These are phyloP conservation scores for Bassia scoparia DNA, from an alignment of 148 eudicot genomes.

Conservation along the genomic window DNA sequence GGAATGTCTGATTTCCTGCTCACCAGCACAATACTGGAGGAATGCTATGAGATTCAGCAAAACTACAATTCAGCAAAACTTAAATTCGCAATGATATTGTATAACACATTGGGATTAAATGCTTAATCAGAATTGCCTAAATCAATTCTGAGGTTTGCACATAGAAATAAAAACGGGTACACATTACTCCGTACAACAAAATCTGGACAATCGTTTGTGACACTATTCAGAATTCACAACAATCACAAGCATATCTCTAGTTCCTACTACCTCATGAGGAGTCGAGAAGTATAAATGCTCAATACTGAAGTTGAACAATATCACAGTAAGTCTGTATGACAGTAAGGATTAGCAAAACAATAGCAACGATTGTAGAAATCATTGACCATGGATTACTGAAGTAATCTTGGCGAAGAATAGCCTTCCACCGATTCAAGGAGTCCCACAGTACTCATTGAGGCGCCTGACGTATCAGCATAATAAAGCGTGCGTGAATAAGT, in stretches of 20 bases:
- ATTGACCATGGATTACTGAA: conserved; percentile 43
- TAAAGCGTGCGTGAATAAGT: conserved; percentile 31
- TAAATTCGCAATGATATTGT: too few relatives aligned
- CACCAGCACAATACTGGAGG: too few relatives aligned
- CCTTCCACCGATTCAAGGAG: conserved; percentile 37
- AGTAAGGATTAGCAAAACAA: conserved; percentile 32
- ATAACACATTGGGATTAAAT: not conserved
- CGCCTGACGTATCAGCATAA: conserved; percentile 28
- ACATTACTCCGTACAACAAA: not conserved
- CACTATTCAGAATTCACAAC: not conserved
- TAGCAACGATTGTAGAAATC: conserved; percentile 33
- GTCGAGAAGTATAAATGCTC: not conserved
- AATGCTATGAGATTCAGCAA: too few relatives aligned
- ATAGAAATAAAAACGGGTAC: not conserved
- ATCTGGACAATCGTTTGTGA: not conserved
- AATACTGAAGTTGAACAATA: conserved; percentile 25
- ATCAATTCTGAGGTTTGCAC: not conserved
- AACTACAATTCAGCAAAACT: too few relatives aligned
- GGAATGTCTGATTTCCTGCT: too few relatives aligned
- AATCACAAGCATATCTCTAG: too few relatives aligned
- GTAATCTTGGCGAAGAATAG: conserved; percentile 36
- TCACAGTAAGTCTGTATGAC: conserved; percentile 38
- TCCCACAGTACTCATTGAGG: conserved; percentile 23
- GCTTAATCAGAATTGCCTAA: not conserved
- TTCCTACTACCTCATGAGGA: not conserved